These are phyloP conservation scores for Daldinia decipiens DNA, from an alignment of 495 filamentous ascomycete genomes.

Conservation along the genomic window DNA sequence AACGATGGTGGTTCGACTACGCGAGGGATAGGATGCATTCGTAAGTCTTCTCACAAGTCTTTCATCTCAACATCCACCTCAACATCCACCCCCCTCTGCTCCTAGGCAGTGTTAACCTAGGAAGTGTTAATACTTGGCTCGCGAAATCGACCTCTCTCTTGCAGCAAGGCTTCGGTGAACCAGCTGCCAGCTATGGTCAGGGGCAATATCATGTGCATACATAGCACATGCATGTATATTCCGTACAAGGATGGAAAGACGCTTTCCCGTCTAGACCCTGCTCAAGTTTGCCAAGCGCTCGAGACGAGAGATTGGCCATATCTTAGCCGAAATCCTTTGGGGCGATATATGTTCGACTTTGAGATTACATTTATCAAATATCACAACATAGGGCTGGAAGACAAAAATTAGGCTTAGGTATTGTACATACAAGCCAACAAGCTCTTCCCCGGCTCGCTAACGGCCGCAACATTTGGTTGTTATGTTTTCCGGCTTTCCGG, in stretches of 20 bases:
- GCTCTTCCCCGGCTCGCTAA: conserved; percentile 5
- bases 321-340: conserved; percentile 28
- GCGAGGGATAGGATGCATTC: conserved; percentile 15
- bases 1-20: conserved; percentile 35
- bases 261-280: conserved; percentile 24
- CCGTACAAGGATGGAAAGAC: conserved; percentile 23
- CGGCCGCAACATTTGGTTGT: conserved; percentile 19
- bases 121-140: conserved; percentile 1
- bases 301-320: conserved; percentile 13
- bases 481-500: conserved; percentile 5
- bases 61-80: background rate
- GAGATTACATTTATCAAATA: conserved; percentile 23
- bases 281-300: conserved; percentile 23
- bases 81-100: background rate
- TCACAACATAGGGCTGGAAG: conserved; percentile 24
- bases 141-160: conserved; percentile 16
- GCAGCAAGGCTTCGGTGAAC: conserved; percentile 25
- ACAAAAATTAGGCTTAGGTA: too few relatives aligned
- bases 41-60: conserved; percentile 18
- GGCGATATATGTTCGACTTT: conserved; percentile 11
- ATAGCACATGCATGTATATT: conserved; percentile 16
- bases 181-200: conserved; percentile 16
- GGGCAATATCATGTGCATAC: conserved; percentile 6
- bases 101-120: background rate
- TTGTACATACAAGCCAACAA: too few relatives aligned